These are phyloP conservation scores for Artemisia tridentata DNA, from an alignment of 129 eudicot species.

Conservation along the genomic window DNA sequence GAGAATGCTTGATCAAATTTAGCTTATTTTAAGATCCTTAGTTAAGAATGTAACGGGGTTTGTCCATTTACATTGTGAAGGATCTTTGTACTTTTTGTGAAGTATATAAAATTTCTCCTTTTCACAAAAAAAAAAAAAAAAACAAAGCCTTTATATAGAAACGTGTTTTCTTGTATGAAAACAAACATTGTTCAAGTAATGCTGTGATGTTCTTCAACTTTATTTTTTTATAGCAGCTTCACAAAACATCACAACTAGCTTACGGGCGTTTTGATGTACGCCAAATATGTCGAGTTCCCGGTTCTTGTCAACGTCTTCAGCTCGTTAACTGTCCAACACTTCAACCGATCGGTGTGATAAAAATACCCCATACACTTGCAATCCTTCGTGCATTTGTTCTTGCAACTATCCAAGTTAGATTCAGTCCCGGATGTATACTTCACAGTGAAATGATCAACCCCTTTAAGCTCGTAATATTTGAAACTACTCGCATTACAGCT, in stretches of 20 bases:
- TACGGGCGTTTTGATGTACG: constrained; percentile 34
- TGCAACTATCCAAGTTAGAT: constrained; percentile 33
- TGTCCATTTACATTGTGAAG: too few relatives aligned
- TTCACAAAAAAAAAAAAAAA: too few relatives aligned
- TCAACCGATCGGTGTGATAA: constrained; percentile 36
- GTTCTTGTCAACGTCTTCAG: constrained; percentile 39
- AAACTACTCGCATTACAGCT: constrained; percentile 33
- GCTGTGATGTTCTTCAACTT: not conserved
- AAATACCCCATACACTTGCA: constrained; percentile 66
- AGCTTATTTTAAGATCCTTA: too few relatives aligned
- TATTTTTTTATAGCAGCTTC: not conserved
- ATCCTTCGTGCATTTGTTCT: constrained; percentile 40
- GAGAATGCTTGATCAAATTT: too few relatives aligned
- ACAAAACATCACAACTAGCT: not conserved
- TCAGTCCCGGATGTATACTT: constrained; percentile 34
- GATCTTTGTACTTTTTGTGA: too few relatives aligned
- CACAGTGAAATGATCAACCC: constrained; percentile 51
- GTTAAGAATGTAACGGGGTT: too few relatives aligned
- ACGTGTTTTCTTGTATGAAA: too few relatives aligned
- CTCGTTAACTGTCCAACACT: constrained; percentile 56
- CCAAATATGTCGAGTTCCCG: constrained; percentile 44
- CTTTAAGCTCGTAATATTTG: constrained; percentile 42
- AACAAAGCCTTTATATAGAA: too few relatives aligned
- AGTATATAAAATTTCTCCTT: too few relatives aligned
- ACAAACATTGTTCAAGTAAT: too few relatives aligned